Evolutionary conservation across 2,329 filamentous ascomycete species (phyloP), one percentile per base, ranked within the genome.

Genomic region (Rhytidhysteron rufulum): DNA sequence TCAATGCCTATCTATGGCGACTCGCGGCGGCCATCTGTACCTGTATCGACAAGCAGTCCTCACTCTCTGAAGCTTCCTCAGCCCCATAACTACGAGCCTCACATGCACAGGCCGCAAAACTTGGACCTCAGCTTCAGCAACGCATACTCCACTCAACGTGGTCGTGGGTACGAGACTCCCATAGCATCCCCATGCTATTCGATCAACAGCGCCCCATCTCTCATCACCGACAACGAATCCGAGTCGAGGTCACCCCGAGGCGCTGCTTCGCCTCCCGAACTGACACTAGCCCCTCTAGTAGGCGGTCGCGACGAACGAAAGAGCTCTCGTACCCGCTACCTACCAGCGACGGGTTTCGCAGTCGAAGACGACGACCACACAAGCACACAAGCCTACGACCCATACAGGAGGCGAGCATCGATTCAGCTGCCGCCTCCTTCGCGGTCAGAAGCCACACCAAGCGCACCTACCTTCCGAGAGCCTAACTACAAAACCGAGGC

Each of bases 101-200:
- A 58, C 32, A 47, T 53, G 24, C 57, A 53, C 39, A 53, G 61
- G 37, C 61, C 61, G 31, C 55, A 58, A 33, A 53, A 58, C 7
- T 48, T 65, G 15, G 57, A 63, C 37, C 52, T 63, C 16, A 47
- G 51, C 7, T 33, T 50, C 24, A 58, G 50, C 35, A 48, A 48
- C 16, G 45, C 55, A 17, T 51, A 50, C 24, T 40, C 53, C 30
- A 45, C 47, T 19, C 44, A 50, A 22, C 53, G 60, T 42, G 51
- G 51, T 21, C 55, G 58, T 32, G 51, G 53, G 32, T 65, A 69
- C 45, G 79, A 84, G 42, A 72, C 73, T 8, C 74, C 82, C 25
- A 72, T 85, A 51, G 79, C 78, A 31, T 86, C 82, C 7, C 83
- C 83, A 11, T 73, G 70, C 13, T 73, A 78, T 37, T 86, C 83